Evolutionary conservation across 2,329 filamentous ascomycete genomes (phyloP), one percentile per base, ranked within the genome.

Genomic region (Xylariales sp.): DNA sequence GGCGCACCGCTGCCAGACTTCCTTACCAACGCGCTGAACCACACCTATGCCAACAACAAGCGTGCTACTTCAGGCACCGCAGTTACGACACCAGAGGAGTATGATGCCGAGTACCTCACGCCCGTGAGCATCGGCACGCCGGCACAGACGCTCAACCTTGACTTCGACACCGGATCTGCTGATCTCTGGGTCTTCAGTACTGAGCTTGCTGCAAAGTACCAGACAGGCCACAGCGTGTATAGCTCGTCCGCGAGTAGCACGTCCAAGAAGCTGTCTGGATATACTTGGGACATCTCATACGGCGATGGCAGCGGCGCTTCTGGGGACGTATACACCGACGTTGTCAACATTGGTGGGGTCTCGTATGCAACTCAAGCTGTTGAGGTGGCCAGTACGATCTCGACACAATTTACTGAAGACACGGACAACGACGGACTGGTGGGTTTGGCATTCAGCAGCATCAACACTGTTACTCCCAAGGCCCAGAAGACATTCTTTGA

Each of bases 101-200:
- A 53, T 43, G 59, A 62, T 28, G 49, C 51, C 31, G 53, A 59
- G 41, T 62, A 61, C 44, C 38, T 59, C 31, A 55, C 54, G 16
- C 57, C 57, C 29, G 57, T 62, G 27, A 40, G 47, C 11, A 60
- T 62, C 38, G 59, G 59, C 29, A 61, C 56, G 5, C 58, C 58
- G n/a, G 49, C 54, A 12, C 55, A 61, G 54, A 44, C 40, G n/a
- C 48, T 62, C 16, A 59, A 60, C 50, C 47, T 62, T 1, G 59
- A 61, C 46, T 58, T 62, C 44, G 59, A 62, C 48, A 55, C 59
- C 3, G 59, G 59, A 18, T 61, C 59, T n/a, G 58, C 59, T 10
- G 59, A 62, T 37, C 50, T 61, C 7, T 62, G 58, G 58, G 59
- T 61, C 27, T 62, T 61, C 52, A 58, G 54, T 48, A 52, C 48